phyloP scores from a whole-genome alignment of 768 basidiomycete genomes.

The Strobilomyces echinocephalus region DNA sequence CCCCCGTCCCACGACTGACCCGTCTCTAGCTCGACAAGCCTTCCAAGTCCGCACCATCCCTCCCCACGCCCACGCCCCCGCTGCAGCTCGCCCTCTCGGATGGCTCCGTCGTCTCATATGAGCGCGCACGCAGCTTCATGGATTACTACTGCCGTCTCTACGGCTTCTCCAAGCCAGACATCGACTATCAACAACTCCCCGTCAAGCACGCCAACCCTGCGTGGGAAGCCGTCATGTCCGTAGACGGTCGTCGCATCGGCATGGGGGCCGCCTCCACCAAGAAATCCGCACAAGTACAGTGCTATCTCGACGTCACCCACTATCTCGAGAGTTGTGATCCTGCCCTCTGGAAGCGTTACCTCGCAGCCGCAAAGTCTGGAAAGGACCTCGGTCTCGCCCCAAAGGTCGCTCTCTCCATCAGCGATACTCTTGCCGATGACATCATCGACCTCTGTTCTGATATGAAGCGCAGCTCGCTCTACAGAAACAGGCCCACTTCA shows the following conservation, averaged over 20 bases:
- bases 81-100: slow-evolving; percentile 49
- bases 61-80: slow-evolving; percentile 1
- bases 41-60: slow-evolving; percentile 14
- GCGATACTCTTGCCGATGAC: slow-evolving; percentile 57
- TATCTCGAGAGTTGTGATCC: slow-evolving; percentile 86
- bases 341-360: slow-evolving; percentile 71
- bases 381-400: slow-evolving; percentile 70
- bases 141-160: slow-evolving; percentile 89
- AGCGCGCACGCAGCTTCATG: slow-evolving; percentile 84
- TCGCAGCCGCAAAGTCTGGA: slow-evolving; percentile 55
- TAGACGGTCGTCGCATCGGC: slow-evolving; percentile 77
- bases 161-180: slow-evolving; percentile 66
- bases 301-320: slow-evolving; percentile 82
- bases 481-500: slow-evolving; percentile 54
- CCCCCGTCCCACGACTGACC: background rate
- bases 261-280: slow-evolving; percentile 66
- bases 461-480: slow-evolving; percentile 59
- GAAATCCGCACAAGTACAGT: slow-evolving; percentile 64
- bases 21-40: slow-evolving; percentile 26
- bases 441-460: slow-evolving; percentile 68
- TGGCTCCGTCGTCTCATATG: slow-evolving; percentile 57
- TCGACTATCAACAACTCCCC: slow-evolving; percentile 45
- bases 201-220: slow-evolving; percentile 17
- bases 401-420: slow-evolving; percentile 61
- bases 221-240: slow-evolving; percentile 76